A percentile compares a stretch with the other conserved stretches of the same genome.
Evolutionary conservation across 495 filamentous ascomycete genomes (phyloP).

Genomic region (Penicillium mononematosum): DNA sequence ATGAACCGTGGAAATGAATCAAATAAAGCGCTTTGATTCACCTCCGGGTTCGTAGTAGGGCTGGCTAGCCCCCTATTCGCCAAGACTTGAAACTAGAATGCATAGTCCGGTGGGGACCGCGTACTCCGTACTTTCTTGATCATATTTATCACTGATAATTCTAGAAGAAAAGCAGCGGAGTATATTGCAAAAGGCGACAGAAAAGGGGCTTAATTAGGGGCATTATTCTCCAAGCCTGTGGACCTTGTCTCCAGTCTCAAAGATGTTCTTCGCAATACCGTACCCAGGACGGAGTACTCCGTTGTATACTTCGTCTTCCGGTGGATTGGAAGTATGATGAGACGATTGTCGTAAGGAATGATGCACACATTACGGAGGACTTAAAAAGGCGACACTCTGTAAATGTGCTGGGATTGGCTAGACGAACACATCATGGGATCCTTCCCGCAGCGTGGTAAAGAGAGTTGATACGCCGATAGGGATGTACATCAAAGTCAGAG

Average conservation of each 20-base stretch:
- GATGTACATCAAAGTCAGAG: constrained; percentile 21
- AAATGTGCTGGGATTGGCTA: constrained; percentile 3
- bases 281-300: not conserved
- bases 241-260: not conserved
- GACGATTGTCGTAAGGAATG: constrained; percentile 9
- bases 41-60: constrained; percentile 8
- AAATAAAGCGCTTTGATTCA: constrained; percentile 10
- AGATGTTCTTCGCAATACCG: not conserved
- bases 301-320: too few relatives aligned
- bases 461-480: constrained; percentile 6
- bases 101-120: constrained; percentile 9
- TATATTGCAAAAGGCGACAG: not conserved
- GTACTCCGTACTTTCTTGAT: constrained; percentile 3
- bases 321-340: not conserved
- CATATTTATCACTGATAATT: not conserved
- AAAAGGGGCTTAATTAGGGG: constrained; percentile 29
- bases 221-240: constrained; percentile 7
- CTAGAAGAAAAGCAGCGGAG: not conserved
- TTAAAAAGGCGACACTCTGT: constrained; percentile 4
- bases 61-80: constrained; percentile 14
- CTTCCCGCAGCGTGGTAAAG: constrained; percentile 14
- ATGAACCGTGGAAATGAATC: constrained; percentile 4
- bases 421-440: constrained; percentile 20
- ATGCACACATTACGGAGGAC: constrained; percentile 24
- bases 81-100: constrained; percentile 2